Base-by-base conservation (phyloP, 768 basidiomycete genomes). In the Lyophyllum semitale region DNA sequence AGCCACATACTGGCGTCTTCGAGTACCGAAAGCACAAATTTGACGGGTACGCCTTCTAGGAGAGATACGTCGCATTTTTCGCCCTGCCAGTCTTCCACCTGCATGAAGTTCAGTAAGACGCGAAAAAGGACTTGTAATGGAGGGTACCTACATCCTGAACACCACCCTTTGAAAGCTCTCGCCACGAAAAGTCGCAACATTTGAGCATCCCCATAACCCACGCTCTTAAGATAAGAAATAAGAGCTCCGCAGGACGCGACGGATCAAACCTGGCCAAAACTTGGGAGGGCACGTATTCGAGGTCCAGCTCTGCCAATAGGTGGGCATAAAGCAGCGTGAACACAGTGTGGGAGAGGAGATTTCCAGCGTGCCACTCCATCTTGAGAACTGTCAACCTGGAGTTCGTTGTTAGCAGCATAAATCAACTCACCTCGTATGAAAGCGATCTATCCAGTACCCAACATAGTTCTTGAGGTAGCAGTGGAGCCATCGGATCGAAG, bases 311-410 rank as follows among this genome's bases (percentile, higher is more conserved):
- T 15, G 71, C 68, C 29, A 92, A 67, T 37, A 82, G 74, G 59
- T 91, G 91, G 11, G 88, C 80, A 59, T 91, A 87, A 22, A 89
- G 77, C 54, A 88, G 77, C 5, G 92, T 93, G 67, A 84, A 91
- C 29, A 96, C 84, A 0, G 92, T 91, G 63, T 95, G 93, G 0
- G 90, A 82, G n/a, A 97, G 82, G 8, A 87, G 84, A 62, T 87
- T 87, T 37, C 95, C 94, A 4, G 79, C 72, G 67, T 95, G 93
- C 87, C 93, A 97, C 66, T 88, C 83, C 79, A 91, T 88, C 95
- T 96, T 64, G 12, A 57, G 53, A 42, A 40, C 43, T 50, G 47
- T 54, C 12, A 56, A 43, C 26, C 26, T 40, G 51, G 45, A 35
- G 30, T 38, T 23, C 17, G 45, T 22, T 20, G 29, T 25, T 13